Percentiles rank a stretch among this genome's conserved stretches.
These are phyloP conservation scores for Hura crepitans DNA, from an alignment of 441 rosid species.

Conservation along the genomic window DNA sequence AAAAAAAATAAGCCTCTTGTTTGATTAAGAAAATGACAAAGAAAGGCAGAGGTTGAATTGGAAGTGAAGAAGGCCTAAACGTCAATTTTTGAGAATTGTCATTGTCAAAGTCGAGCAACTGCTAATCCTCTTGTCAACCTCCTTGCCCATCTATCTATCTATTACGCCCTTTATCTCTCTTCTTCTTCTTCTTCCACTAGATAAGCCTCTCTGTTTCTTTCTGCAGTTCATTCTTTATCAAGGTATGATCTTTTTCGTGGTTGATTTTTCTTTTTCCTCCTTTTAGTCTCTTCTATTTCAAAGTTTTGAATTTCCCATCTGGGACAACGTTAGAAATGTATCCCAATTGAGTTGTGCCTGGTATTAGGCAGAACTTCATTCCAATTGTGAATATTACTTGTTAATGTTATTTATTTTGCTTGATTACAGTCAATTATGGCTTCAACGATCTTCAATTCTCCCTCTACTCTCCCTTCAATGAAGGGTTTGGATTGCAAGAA, in stretches of 20 bases:
- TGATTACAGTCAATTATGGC: slow-evolving; percentile 20
- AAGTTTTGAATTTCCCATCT: neutral
- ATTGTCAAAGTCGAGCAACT: neutral
- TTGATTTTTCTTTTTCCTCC: neutral
- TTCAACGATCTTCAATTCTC: slow-evolving; percentile 20
- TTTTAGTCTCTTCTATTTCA: neutral
- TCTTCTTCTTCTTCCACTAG: too few species aligned
- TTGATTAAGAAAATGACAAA: too few species aligned
- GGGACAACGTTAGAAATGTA: too few species aligned
- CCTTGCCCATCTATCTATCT: neutral
- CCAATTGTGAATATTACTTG: neutral
- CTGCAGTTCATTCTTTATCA: neutral
- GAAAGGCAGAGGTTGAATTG: too few species aligned
- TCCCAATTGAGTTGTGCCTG: too few species aligned
- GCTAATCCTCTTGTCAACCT: slow-evolving; percentile 11
- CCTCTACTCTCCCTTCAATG: slow-evolving; percentile 15
- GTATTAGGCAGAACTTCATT: neutral
- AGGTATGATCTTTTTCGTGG: slow-evolving; percentile 6
- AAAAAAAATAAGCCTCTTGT: too few species aligned
- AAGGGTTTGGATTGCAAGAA: slow-evolving; percentile 25
- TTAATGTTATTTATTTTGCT: neutral
- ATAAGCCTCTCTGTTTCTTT: slow-evolving; percentile 5
- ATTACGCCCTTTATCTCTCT: neutral
- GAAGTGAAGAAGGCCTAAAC: too few species aligned
- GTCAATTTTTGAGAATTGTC: too few species aligned